Base-by-base conservation (phyloP, 768 basidiomycete genomes). In the Rhizopogon vesiculosus region DNA sequence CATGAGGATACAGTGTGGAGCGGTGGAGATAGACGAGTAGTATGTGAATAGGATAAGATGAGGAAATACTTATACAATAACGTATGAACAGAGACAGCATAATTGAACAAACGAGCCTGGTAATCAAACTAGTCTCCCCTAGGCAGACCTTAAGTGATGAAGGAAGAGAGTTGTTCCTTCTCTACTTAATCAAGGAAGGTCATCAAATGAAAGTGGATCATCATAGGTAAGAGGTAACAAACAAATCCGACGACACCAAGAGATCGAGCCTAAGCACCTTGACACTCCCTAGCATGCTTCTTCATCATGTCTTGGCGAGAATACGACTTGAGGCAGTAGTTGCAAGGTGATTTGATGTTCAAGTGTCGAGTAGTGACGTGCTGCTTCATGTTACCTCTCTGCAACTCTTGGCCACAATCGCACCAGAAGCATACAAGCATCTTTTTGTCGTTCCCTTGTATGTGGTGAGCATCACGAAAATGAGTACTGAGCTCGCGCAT, bases 271-370 rank as follows among this genome's bases (percentile, higher is more conserved):
- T 67, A 67, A 15, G 65, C 59, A 25, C 31, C 56, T 56, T 68
- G 64, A 54, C 66, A 69, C 42, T 66, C 67, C 43, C 51, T 66
- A 10, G 59, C 35, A 43, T 69, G 68, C 39, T 66, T 63, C 31
- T 57, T 55, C 3, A 66, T 61, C 6, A 63, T 66, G 49, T 67
- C 66, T 18, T 40, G 49, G 4, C 68, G 61, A 31, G 66, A 68
- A 50, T 69, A 66, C 40, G 57, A 45, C 59, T 64, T 69, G 53
- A 53, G 57, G 18, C 66, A 69, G 45, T 59, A 52, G 22, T 46
- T 54, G 56, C 66, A 68, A 6, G 56, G 58, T 40, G 58, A 57
- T 2, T 63, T 64, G 7, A 59, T 46, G 7, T 57, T 44, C 22
- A 67, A 10, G 45, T 69, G 66, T 1, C 66, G 42, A 31, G 63